phyloP scores from a whole-genome alignment of 2,329 filamentous ascomycete species.

The Exophiala sp. region DNA sequence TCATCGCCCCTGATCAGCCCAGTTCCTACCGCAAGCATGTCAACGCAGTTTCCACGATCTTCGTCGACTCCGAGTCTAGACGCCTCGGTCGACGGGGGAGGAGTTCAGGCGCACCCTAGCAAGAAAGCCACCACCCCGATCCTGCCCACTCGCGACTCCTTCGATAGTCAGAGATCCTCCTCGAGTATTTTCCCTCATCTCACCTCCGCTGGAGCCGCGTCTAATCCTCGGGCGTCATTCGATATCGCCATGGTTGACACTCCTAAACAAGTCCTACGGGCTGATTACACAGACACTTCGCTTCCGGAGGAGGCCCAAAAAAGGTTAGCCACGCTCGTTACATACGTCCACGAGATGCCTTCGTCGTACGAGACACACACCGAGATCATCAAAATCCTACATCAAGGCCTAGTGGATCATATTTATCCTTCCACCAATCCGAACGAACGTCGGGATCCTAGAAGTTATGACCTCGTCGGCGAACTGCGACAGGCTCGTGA shows the following conservation, averaged over 20 bases:
- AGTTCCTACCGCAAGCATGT: conserved; percentile 35
- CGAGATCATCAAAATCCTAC: conserved; percentile 43
- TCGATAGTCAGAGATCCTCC: conserved; percentile 35
- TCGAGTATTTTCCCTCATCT: conserved; percentile 15
- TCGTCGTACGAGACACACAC: conserved; percentile 45
- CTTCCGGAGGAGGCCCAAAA: conserved; percentile 39
- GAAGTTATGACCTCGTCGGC: conserved; percentile 42
- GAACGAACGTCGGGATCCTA: conserved; percentile 41
- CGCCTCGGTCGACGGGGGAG: conserved; percentile 44
- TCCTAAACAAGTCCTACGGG: conserved; percentile 36
- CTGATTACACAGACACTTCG: conserved; percentile 40
- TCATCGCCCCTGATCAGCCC: conserved; percentile 37
- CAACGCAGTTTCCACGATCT: conserved; percentile 36
- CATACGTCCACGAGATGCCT: conserved; percentile 42
- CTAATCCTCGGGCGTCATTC: conserved; percentile 36
- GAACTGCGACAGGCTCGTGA: conserved; percentile 47
- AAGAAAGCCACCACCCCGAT: conserved; percentile 38
- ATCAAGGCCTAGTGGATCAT: conserved; percentile 44
- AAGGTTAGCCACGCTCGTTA: conserved; percentile 38
- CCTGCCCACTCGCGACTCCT: conserved; percentile 37
- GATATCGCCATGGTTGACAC: conserved; percentile 44
- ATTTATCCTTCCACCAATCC: conserved; percentile 41
- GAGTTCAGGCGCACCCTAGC: conserved; percentile 44
- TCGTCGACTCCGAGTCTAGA: conserved; percentile 46
- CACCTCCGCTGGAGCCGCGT: conserved; percentile 18